Evolutionary conservation across 345 rosid species (phyloP).

Genomic region (Durio zibethinus): DNA sequence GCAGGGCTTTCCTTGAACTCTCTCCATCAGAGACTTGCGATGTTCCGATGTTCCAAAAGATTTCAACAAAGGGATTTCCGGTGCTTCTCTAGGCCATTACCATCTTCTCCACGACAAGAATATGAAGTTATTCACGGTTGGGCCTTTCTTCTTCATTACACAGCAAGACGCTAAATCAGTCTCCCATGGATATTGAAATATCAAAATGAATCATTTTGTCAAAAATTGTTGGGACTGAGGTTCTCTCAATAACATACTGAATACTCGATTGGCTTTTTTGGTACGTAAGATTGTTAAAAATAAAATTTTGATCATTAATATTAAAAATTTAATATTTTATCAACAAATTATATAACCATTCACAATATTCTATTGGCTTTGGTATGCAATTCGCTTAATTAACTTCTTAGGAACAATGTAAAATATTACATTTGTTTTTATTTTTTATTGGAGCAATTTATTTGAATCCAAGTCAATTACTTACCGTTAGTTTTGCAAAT

Average conservation of each 20-base stretch:
- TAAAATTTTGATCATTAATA: too few relatives aligned
- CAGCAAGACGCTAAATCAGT: conserved; percentile 27
- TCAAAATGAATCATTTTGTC: too few relatives aligned
- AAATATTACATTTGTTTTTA: neutral
- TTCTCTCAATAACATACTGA: too few relatives aligned
- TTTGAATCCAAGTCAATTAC: neutral
- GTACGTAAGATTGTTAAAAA: too few relatives aligned
- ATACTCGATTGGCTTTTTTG: too few relatives aligned
- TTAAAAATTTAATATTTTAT: too few relatives aligned
- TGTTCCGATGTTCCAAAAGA: conserved; percentile 44
- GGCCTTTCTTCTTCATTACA: conserved; percentile 51
- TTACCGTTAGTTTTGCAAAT: neutral
- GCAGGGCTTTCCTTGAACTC: conserved; percentile 54
- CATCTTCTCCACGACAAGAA: conserved; percentile 31
- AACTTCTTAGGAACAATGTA: neutral
- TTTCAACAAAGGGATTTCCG: conserved; percentile 48
- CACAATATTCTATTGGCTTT: neutral
- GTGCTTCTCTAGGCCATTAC: conserved; percentile 44
- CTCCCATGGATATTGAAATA: conserved; percentile 30
- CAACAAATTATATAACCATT: too few relatives aligned
- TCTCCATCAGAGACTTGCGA: conserved; percentile 48
- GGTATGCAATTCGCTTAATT: neutral
- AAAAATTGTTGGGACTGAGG: too few relatives aligned
- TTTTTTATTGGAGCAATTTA: neutral
- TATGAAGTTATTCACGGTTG: conserved; percentile 55